Percentiles rank a stretch among this genome's conserved stretches.
Evolutionary conservation across 495 filamentous ascomycete species (phyloP).

Genomic region (Penicillium pulvis): DNA sequence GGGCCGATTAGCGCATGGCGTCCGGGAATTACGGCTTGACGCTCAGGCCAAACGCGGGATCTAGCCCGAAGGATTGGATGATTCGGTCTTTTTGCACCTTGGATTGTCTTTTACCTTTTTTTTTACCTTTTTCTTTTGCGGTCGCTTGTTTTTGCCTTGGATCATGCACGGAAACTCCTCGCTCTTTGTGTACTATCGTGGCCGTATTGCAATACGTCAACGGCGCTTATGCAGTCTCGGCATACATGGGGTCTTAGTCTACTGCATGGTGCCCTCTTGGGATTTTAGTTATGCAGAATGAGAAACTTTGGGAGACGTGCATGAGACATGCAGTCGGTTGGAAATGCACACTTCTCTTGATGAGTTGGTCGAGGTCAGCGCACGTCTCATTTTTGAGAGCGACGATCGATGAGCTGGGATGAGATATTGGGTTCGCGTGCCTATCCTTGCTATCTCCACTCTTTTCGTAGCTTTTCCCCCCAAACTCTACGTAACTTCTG

Average conservation of each 20-base stretch:
- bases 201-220: slow-evolving; percentile 13
- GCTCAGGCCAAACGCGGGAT: slow-evolving; percentile 5
- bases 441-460: neutral
- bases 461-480: neutral
- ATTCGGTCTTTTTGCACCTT: neutral
- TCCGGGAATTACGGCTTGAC: slow-evolving; percentile 10
- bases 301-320: slow-evolving; percentile 19
- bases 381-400: slow-evolving; percentile 8
- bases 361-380: neutral
- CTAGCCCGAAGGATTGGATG: neutral
- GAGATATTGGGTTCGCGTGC: neutral
- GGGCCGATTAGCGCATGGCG: slow-evolving; percentile 20
- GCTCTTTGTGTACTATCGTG: neutral
- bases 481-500: neutral
- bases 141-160: neutral
- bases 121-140: neutral
- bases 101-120: neutral
- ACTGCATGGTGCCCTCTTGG: slow-evolving; percentile 17
- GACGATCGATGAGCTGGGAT: neutral
- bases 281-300: slow-evolving; percentile 8
- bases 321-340: slow-evolving; percentile 16
- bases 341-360: slow-evolving; percentile 6
- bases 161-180: neutral
- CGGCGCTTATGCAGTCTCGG: slow-evolving; percentile 16
- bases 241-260: neutral